Percentiles rank a stretch among this genome's conserved stretches.
Conservation (phyloP, 2,329 filamentous ascomycete species). For the Verticillium zaregamsianum region DNA sequence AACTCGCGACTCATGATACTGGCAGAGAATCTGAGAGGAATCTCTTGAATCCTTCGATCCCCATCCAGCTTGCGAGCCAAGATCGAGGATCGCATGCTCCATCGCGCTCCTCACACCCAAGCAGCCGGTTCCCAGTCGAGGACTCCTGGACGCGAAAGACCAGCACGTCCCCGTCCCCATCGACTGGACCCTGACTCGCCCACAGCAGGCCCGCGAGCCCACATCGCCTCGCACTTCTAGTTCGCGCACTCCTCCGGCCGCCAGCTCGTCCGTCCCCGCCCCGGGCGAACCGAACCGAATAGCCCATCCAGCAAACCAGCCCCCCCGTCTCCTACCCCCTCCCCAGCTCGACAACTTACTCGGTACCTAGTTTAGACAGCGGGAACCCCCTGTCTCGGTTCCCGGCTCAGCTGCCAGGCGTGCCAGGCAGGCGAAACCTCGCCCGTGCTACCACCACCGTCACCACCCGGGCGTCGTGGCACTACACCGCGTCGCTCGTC, state of each 20-base stretch:
- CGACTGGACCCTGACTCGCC: neutral
- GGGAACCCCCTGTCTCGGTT: neutral
- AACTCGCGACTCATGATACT: neutral
- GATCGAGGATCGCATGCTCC: neutral
- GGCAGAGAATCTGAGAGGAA: neutral
- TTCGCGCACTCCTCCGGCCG: neutral
- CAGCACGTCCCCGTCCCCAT: slow-evolving; percentile 10
- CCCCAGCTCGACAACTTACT: neutral
- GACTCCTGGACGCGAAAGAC: slow-evolving; percentile 35
- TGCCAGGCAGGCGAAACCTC: neutral
- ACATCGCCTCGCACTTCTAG: neutral
- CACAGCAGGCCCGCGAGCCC: neutral
- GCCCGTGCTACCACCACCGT: neutral
- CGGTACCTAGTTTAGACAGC: neutral
- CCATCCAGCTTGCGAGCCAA: neutral
- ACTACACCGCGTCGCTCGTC: neutral
- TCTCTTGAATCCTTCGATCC: neutral
- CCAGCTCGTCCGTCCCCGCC: neutral
- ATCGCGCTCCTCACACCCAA: neutral
- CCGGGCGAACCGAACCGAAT: neutral
- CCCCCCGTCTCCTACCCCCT: neutral
- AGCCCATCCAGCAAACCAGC: neutral
- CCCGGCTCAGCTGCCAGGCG: neutral
- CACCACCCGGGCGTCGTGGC: neutral
- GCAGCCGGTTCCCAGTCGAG: slow-evolving; percentile 19